Conservation (phyloP, 768 basidiomycete genomes). For the Suillus paluster region DNA sequence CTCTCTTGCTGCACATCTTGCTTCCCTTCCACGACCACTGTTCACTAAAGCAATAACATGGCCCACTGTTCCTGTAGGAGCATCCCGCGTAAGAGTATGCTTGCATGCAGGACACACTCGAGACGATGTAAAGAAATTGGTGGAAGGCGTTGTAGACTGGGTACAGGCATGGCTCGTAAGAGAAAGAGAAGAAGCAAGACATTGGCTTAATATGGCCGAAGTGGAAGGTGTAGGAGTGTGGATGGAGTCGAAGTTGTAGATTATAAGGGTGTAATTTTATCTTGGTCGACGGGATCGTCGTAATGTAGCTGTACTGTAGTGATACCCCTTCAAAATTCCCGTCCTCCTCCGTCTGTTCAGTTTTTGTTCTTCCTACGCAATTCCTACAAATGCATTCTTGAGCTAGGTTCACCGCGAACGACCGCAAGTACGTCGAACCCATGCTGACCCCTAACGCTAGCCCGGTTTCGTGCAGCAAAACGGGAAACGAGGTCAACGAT, state of each 20-base stretch:
- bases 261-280: neutral
- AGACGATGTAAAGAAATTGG: conserved; percentile 64
- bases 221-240: conserved; percentile 23
- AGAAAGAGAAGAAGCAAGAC: neutral
- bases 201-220: conserved; percentile 19
- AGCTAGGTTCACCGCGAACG: too few relatives aligned
- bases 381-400: too few relatives aligned
- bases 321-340: too few relatives aligned
- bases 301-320: neutral
- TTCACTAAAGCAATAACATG: conserved; percentile 80
- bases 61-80: conserved; percentile 90
- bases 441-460: too few relatives aligned
- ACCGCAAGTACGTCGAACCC: too few relatives aligned
- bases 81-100: conserved; percentile 87
- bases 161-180: conserved; percentile 40
- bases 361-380: too few relatives aligned
- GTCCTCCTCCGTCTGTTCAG: too few relatives aligned
- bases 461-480: too few relatives aligned
- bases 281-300: neutral
- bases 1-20: conserved; percentile 57
- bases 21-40: conserved; percentile 35
- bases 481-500: too few relatives aligned
- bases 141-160: conserved; percentile 54
- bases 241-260: conserved; percentile 35
- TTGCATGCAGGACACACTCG: conserved; percentile 76